phyloP scores from a whole-genome alignment of 352 stramenopile genomes.

The Phytophthora parvispora region DNA sequence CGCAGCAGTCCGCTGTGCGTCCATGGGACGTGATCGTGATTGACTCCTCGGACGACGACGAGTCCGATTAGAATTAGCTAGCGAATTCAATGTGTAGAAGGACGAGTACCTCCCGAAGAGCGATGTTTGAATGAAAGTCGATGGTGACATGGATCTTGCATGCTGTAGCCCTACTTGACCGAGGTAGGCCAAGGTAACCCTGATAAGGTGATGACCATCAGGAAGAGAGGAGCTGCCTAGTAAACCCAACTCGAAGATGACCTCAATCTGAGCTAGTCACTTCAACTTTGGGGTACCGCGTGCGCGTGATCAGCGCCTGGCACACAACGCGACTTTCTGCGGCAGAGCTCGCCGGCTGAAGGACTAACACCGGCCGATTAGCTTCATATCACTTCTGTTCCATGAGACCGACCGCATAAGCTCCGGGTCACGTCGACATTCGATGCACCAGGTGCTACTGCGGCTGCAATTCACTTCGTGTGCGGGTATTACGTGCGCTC shows the following conservation, averaged over 20 bases:
- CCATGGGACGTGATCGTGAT: slow-evolving; percentile 88
- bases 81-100: slow-evolving; percentile 24
- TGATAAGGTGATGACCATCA: neutral
- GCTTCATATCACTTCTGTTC: slow-evolving; percentile 1
- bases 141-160: neutral
- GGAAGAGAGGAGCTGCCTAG: neutral
- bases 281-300: neutral
- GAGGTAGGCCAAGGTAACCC: neutral
- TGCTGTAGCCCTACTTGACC: neutral
- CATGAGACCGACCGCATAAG: neutral
- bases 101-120: slow-evolving; percentile 4
- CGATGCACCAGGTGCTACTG: neutral
- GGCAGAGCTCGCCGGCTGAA: no score
- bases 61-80: slow-evolving; percentile 37
- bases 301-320: neutral
- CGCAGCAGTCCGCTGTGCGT: slow-evolving; percentile 37
- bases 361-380: neutral
- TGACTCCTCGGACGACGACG: slow-evolving; percentile 64
- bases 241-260: neutral
- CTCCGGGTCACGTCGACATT: neutral
- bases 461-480: neutral
- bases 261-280: slow-evolving; percentile 1
- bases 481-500: neutral
- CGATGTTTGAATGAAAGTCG: slow-evolving; percentile 12
- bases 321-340: neutral